Evolutionary conservation across 2,329 filamentous ascomycete genomes (phyloP).

Genomic region (Plenodomus lindquistii): DNA sequence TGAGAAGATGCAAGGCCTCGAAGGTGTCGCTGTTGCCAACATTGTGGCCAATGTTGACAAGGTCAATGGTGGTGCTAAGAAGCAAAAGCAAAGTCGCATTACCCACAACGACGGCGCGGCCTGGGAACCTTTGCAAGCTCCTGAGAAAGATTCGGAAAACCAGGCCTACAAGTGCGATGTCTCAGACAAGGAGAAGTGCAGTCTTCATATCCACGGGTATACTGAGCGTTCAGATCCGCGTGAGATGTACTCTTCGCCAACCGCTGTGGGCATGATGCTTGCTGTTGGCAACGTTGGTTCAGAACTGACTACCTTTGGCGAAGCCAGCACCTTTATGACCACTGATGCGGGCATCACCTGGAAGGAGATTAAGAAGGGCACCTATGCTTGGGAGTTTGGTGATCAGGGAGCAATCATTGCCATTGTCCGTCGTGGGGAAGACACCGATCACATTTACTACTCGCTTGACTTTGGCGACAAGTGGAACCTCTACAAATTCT

Average conservation of each 20-base stretch:
- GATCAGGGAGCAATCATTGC: conserved; percentile 94
- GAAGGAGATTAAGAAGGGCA: conserved; percentile 82
- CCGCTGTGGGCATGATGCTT: conserved; percentile 88
- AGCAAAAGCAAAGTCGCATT: conserved; percentile 87
- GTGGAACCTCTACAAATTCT: conserved; percentile 79
- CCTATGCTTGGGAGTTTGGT: conserved; percentile 91
- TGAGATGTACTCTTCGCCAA: conserved; percentile 85
- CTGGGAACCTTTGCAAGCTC: conserved; percentile 79
- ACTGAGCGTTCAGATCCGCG: conserved; percentile 82
- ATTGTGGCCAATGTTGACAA: conserved; percentile 75
- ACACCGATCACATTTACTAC: conserved; percentile 73
- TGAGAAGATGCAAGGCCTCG: conserved; percentile 90
- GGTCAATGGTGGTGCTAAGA: conserved; percentile 64
- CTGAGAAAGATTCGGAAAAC: conserved; percentile 68
- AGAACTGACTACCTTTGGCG: conserved; percentile 65
- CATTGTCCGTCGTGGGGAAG: conserved; percentile 72
- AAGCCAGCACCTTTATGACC: conserved; percentile 89
- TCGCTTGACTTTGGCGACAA: conserved; percentile 78
- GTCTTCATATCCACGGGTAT: conserved; percentile 92
- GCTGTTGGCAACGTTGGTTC: conserved; percentile 88
- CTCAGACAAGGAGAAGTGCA: conserved; percentile 66
- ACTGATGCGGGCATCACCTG: conserved; percentile 88
- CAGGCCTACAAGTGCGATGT: conserved; percentile 73
- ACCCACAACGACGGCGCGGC: conserved; percentile 94
- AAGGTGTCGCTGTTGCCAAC: conserved; percentile 89